Percentiles rank a stretch among this genome's conserved stretches.
Conservation (phyloP, 352 stramenopile species). For the Globisporangium cylindrosporum region DNA sequence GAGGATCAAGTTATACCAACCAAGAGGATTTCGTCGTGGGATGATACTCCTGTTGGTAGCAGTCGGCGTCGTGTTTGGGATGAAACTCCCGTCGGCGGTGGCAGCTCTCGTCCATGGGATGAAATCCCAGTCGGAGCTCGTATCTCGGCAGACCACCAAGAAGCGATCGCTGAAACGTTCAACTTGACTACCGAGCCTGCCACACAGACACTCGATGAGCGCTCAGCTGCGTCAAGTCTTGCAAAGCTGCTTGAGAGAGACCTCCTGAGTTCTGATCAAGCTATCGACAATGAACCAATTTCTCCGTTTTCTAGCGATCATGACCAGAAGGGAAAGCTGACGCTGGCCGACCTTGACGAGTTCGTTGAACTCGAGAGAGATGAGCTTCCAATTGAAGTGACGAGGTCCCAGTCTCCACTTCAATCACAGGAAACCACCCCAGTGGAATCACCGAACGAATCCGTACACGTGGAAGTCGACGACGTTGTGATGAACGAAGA, state of each 20-base stretch:
- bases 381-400: neutral
- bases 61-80: neutral
- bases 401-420: neutral
- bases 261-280: neutral
- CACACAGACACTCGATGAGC: neutral
- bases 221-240: neutral
- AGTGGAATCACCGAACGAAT: neutral
- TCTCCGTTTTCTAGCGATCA: neutral
- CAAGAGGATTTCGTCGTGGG: neutral
- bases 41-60: constrained; percentile 5
- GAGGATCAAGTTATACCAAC: neutral
- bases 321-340: neutral
- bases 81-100: neutral
- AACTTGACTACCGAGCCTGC: neutral
- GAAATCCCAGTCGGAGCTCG: neutral
- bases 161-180: neutral
- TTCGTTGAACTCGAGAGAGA: neutral
- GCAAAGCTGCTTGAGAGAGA: constrained; percentile 5
- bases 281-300: neutral
- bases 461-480: neutral
- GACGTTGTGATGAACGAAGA: neutral
- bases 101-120: constrained; percentile 3
- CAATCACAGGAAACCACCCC: neutral
- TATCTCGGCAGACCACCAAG: neutral
- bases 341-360: constrained; percentile 7